Evolutionary conservation across 257 asterid species (phyloP), one percentile per base, ranked within the genome.

Genomic region (Gardenia jasminoides): DNA sequence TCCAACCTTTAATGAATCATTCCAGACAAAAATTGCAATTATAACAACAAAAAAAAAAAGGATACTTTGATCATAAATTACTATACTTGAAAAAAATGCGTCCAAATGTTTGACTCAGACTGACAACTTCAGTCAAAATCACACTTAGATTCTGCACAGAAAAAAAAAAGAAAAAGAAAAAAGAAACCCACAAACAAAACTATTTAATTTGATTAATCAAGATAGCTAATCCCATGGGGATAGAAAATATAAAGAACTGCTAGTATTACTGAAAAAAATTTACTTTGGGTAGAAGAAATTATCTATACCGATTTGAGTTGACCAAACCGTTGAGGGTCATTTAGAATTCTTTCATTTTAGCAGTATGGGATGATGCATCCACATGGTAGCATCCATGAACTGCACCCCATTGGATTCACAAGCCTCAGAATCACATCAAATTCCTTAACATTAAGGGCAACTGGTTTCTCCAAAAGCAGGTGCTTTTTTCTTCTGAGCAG

Each of bases 351-450:
- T 6, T 85, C 94, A 90, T 92, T 83, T 91, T 87, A 13, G 87
- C 87, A 4, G 94, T 88, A 80, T 96, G 86, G 98, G 97, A 67
- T 93, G 80, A 82, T 93, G 98, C 92, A 93, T 88, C 93, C 92
- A 93, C 98, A 93, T 92, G 78, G 98, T 93, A 36, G 80, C 87
- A 79, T 93, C 98, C 92, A 93, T 93, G 77, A 88, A 82, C 87
- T 93, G 98, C 84, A 93, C 91, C 58, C 92, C 94, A 82, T 82
- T 89, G 71, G 94, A 80, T 78, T 90, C 94, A 43, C 92, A 88
- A 22, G 93, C 98, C 67, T 81, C 92, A 92, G 79, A 39, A 93
- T 93, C 56, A 56, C 81, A 76, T 93, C 97, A 10, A 93, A 50
- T 78, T 93, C 95, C 7, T 52, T 75, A 7, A 80, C 89, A 52